These are phyloP conservation scores for Rhizophlyctis rosea DNA, from an alignment of 192 early-diverging fungal species.

Conservation along the genomic window DNA sequence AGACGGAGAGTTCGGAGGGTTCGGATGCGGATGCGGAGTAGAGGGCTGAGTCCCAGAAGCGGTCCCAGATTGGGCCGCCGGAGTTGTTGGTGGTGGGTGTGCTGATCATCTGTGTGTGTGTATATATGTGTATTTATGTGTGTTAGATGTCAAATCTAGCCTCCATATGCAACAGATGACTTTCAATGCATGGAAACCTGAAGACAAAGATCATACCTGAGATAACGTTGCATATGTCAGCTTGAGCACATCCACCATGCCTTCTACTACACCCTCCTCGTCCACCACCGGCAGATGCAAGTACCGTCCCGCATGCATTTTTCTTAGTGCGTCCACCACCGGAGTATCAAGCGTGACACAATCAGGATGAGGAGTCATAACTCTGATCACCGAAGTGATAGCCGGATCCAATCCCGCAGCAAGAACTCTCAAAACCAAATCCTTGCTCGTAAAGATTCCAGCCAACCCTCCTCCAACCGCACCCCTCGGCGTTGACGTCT, in stretches of 20 bases:
- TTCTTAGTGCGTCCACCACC: conserved; percentile 50
- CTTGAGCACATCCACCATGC: conserved; percentile 50
- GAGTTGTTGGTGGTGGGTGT: background rate
- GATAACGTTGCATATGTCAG: conserved; percentile 44
- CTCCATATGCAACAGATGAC: no score
- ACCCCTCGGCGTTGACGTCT: no score
- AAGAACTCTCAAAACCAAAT: conserved; percentile 48
- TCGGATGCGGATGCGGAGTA: no score
- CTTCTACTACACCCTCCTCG: conserved; percentile 25
- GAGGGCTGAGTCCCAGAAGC: conserved; percentile 45
- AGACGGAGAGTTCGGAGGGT: no score
- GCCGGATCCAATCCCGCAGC: conserved; percentile 75
- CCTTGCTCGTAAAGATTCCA: conserved; percentile 89
- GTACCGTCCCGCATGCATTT: conserved; percentile 46
- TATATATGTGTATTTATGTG: no score
- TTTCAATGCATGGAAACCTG: no score
- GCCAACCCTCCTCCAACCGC: conserved; percentile 57
- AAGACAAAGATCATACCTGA: no score
- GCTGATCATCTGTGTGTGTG: no score
- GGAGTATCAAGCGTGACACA: conserved; percentile 32
- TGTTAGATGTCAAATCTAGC: no score
- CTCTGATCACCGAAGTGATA: conserved; percentile 75
- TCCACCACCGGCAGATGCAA: conserved; percentile 52
- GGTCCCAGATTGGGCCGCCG: conserved; percentile 48
- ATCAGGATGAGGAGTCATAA: conserved; percentile 55